These are phyloP conservation scores for Beauveria sp. DNA, from an alignment of 2,329 filamentous ascomycete species.

Conservation along the genomic window DNA sequence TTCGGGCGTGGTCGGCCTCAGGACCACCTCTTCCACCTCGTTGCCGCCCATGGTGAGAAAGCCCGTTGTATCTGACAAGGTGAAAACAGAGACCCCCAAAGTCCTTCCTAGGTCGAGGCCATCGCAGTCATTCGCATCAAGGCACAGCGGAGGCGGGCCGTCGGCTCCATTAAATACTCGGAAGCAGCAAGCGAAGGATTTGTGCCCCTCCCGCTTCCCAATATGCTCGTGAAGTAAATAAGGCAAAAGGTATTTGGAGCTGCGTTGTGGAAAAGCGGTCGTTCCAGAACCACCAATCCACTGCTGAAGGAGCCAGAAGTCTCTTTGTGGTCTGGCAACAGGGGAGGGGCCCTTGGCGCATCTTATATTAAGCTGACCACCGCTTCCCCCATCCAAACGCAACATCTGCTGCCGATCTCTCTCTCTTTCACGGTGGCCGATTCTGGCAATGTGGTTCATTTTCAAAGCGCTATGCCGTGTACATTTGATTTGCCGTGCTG, in stretches of 20 bases:
- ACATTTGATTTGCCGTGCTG: too few species aligned
- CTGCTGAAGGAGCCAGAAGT: background rate
- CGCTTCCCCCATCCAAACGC: too few species aligned
- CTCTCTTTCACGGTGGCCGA: background rate
- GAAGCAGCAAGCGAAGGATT: too few species aligned
- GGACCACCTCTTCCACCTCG: slow-evolving; percentile 1
- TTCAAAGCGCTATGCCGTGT: too few species aligned
- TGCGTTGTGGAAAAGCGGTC: background rate
- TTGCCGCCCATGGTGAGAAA: background rate
- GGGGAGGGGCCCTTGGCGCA: too few species aligned
- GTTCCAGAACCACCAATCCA: background rate
- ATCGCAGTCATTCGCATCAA: background rate
- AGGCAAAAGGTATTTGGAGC: background rate
- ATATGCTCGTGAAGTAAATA: background rate
- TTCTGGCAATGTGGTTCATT: too few species aligned
- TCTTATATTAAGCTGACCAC: background rate
- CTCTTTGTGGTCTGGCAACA: background rate
- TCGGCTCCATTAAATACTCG: slow-evolving; percentile 3
- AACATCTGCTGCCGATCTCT: background rate
- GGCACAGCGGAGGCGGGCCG: slow-evolving; percentile 4
- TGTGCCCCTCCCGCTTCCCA: background rate
- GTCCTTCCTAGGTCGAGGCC: background rate
- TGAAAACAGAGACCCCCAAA: background rate
- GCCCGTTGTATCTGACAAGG: background rate
- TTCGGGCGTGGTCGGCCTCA: background rate